Conservation (phyloP, 2,329 filamentous ascomycete species). For the Venturia oleaginea region DNA sequence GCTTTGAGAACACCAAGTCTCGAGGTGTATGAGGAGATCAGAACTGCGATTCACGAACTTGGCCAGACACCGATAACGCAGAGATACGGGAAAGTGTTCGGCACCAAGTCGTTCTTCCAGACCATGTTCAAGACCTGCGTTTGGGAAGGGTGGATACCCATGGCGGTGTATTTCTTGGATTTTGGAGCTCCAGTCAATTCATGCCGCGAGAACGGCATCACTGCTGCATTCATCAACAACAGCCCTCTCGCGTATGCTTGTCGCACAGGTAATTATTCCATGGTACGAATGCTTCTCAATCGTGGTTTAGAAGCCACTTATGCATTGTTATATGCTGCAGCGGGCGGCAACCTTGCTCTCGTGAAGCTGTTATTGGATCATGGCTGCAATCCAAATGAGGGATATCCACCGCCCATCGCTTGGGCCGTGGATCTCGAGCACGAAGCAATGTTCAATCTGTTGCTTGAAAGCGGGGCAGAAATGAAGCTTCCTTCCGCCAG, state of each 20-base stretch:
- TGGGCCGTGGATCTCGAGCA: not conserved
- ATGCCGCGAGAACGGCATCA: not conserved
- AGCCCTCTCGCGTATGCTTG: not conserved
- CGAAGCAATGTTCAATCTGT: not conserved
- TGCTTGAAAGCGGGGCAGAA: not conserved
- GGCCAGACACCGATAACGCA: not conserved
- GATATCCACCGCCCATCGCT: not conserved
- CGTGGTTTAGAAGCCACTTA: not conserved
- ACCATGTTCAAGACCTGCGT: not conserved
- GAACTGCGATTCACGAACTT: not conserved
- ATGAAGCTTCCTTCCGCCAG: not conserved
- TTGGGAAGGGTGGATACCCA: not conserved
- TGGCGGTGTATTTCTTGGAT: slow-evolving; percentile 1
- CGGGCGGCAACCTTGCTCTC: not conserved
- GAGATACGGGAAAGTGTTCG: not conserved
- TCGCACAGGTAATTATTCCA: not conserved
- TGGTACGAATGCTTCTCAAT: not conserved
- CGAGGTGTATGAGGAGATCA: not conserved
- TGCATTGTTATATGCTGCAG: not conserved
- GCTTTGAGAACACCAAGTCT: not conserved
- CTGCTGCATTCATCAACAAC: not conserved
- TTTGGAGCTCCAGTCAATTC: not conserved
- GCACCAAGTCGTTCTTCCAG: not conserved
- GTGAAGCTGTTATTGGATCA: not conserved
- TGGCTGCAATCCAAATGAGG: not conserved